Base-by-base conservation (phyloP, 106 monocot genomes). In the Dioscorea alata region DNA sequence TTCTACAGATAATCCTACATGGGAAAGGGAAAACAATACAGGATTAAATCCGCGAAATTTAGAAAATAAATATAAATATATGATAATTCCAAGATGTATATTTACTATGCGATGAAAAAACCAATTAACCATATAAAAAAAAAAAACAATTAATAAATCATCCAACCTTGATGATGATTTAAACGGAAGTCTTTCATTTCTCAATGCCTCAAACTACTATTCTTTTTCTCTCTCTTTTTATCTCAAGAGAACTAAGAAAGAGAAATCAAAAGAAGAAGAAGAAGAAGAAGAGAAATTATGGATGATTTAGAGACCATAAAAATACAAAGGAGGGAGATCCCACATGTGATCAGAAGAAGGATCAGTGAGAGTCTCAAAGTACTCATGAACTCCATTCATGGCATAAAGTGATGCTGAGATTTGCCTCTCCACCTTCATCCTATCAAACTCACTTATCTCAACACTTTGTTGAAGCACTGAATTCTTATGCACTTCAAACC, bases 371-470 rank as follows among this genome's bases (percentile, higher is more conserved):
- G 51, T 57, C 12, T 83, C 82, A 33, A 74, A 62, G 59, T 78
- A 83, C 74, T 83, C 82, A 34, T 74, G 77, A 34, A 83, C 74
- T 12, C 78, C 82, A 20, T 83, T 83, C 61, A 83, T 72, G 4
- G 67, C 79, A 42, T 79, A 79, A 13, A 83, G 64, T 48, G 76
- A 80, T 13, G 80, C 80, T 1, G 84, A 84, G 23, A 84, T 69
- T 60, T 81, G 85, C 72, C 78, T 71, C 65, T 83, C 83, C 59
- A 83, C 80, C 76, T 83, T 80, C 75, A 81, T 80, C 75, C 58
- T 73, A 23, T 84, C 87, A 18, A 84, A 77, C 69, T 80, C 84
- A 7, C 80, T 56, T 12, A 80, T 23, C 20, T 58, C 49, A 10
- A 63, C 19, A 21, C 18, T 28, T 22, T 33, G 48, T 20, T 13